Evolutionary conservation across 2,329 filamentous ascomycete genomes (phyloP), one percentile per base, ranked within the genome.

Genomic region (Nothophoma quercina): DNA sequence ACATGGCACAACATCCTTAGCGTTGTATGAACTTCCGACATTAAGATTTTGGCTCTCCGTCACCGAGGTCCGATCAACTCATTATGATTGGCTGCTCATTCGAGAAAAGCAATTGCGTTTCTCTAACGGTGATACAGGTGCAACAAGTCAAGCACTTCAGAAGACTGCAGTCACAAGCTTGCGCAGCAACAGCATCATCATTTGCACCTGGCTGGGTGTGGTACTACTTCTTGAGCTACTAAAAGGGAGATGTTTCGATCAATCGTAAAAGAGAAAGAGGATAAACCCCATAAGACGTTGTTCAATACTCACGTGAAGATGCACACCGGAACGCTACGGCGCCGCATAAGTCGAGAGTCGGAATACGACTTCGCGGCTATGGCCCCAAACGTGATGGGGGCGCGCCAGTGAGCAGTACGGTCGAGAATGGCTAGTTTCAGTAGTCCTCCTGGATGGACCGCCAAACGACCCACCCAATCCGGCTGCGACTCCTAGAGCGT

Each of bases 341-440:
- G 8, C 33, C 25, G n/a, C 16, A 8, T 13, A 4, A 33, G 6
- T 21, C 21, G 5, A 38, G 16, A 18, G 8, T 12, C 41, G 12
- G 41, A 34, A 22, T 18, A 34, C n/a, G 25, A 9, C 23, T 15
- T 45, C 48, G 48, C 48, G 23, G 22, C 41, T 34, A 45, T 45
- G 34, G 28, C 41, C 8, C 12, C 41, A 51, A 51, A 51, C 23
- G 19, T 25, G 32, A 13, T 16, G 15, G n/a, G 8, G 32, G 19
- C 25, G 12, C 28, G 8, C 30, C 29, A 28, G 16, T 26, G 34
- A 28, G 10, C 8, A 18, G 25, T 18, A 26, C n/a, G 21, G 19
- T 28, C 28, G 12, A 2, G 7, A 28, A 3, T 9, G 19, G 13
- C 15, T 44, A 42, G 29, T 26, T 13, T 10, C 32, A 42, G 10